Conservation (phyloP, 768 basidiomycete species). For the Tricholoma furcatifolium region DNA sequence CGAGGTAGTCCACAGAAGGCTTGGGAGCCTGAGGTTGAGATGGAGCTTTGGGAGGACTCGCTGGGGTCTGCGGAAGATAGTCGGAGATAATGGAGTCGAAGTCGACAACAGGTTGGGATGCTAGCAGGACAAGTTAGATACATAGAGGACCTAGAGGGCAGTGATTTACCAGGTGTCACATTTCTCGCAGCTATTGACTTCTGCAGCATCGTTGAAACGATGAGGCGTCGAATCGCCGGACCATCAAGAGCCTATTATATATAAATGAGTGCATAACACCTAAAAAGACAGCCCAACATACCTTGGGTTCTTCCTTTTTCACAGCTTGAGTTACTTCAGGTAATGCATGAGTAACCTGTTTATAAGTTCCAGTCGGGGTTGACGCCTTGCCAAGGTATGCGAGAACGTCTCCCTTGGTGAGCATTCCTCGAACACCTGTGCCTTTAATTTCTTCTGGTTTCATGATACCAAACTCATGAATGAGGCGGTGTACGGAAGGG, state of each 20-base stretch:
- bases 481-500: slow-evolving; percentile 85
- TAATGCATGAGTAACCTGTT: slow-evolving; percentile 34
- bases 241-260: slow-evolving; percentile 55
- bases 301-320: slow-evolving; percentile 35
- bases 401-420: slow-evolving; percentile 96
- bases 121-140: slow-evolving; percentile 27
- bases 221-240: slow-evolving; percentile 59
- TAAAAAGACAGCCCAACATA: not conserved
- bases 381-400: slow-evolving; percentile 83
- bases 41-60: slow-evolving; percentile 19
- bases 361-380: slow-evolving; percentile 73
- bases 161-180: slow-evolving; percentile 37
- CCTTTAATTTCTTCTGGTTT: slow-evolving; percentile 74
- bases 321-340: slow-evolving; percentile 30
- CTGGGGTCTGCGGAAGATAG: slow-evolving; percentile 51
- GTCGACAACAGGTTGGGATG: slow-evolving; percentile 39
- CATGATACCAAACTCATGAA: slow-evolving; percentile 61
- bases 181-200: slow-evolving; percentile 50
- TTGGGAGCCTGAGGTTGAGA: slow-evolving; percentile 14
- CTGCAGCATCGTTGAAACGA: slow-evolving; percentile 60
- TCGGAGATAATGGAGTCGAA: slow-evolving; percentile 78
- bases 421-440: slow-evolving; percentile 88
- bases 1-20: slow-evolving; percentile 35
- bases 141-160: not conserved
- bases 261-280: not conserved